Conservation (phyloP, 495 filamentous ascomycete genomes). For the Neurospora terricola region DNA sequence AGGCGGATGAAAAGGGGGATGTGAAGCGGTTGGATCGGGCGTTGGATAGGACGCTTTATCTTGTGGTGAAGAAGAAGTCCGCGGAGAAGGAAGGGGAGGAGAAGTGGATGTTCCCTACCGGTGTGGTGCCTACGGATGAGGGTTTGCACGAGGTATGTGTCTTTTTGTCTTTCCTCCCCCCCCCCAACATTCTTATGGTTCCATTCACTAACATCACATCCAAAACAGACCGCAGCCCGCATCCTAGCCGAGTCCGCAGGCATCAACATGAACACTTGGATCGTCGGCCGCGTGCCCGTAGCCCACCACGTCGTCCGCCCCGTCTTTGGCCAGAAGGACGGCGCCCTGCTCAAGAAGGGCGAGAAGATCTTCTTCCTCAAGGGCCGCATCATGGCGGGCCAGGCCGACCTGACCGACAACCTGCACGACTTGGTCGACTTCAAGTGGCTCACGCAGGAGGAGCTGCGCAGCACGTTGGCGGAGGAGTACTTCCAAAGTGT, state of each 20-base stretch:
- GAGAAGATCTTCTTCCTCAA: conserved; percentile 95
- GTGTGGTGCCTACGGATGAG: conserved; percentile 55
- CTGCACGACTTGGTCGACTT: conserved; percentile 66
- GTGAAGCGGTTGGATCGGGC: conserved; percentile 64
- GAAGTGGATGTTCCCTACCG: conserved; percentile 77
- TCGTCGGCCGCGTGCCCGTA: conserved; percentile 83
- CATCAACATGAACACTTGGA: conserved; percentile 98
- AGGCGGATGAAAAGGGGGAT: conserved; percentile 72
- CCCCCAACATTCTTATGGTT: not conserved
- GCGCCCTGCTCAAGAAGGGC: conserved; percentile 34
- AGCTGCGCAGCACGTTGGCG: conserved; percentile 56
- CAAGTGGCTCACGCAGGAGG: conserved; percentile 85
- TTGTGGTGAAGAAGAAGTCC: conserved; percentile 57
- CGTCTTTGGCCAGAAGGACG: conserved; percentile 23
- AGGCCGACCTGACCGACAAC: conserved; percentile 70
- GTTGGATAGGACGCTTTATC: conserved; percentile 72
- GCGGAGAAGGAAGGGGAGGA: conserved; percentile 37
- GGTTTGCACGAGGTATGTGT: conserved; percentile 61
- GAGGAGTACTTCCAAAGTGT: conserved; percentile 61
- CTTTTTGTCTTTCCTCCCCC: not conserved
- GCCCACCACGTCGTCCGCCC: conserved; percentile 58
- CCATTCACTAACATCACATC: not conserved
- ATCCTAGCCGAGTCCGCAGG: conserved; percentile 68
- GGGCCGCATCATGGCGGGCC: conserved; percentile 90
- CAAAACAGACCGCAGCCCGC: conserved; percentile 63